These are phyloP conservation scores for Stevia rebaudiana DNA, from an alignment of 140 eudicot genomes.

Conservation along the genomic window DNA sequence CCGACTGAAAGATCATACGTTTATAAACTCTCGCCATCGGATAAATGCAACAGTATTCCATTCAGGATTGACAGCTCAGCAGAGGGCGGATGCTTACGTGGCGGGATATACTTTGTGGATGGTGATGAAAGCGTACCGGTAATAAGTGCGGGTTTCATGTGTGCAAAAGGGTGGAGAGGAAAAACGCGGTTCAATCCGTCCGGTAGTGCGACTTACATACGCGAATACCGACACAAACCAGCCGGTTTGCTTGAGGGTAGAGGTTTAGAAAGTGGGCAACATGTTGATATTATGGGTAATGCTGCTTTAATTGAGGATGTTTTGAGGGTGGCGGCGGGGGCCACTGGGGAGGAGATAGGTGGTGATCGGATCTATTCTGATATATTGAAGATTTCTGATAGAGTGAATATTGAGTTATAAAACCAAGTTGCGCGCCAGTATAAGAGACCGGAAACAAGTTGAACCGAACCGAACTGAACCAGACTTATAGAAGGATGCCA, in stretches of 20 bases:
- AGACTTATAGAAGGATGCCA: neutral
- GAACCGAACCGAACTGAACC: constrained; percentile 1
- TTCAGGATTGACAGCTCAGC: constrained; percentile 80
- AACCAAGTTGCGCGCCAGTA: neutral
- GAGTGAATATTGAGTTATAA: constrained; percentile 49
- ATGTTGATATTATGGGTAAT: constrained; percentile 87
- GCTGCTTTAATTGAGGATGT: constrained; percentile 76
- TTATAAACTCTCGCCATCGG: constrained; percentile 65
- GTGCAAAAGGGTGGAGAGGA: constrained; percentile 92
- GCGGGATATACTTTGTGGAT: constrained; percentile 74
- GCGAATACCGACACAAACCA: constrained; percentile 68
- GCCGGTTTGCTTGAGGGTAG: constrained; percentile 69
- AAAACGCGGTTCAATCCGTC: constrained; percentile 78
- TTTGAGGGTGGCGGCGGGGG: constrained; percentile 79
- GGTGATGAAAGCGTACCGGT: constrained; percentile 84
- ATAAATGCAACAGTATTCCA: constrained; percentile 59
- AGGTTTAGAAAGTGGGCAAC: constrained; percentile 73
- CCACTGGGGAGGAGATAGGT: constrained; percentile 51
- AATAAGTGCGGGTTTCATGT: constrained; percentile 82
- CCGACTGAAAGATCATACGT: constrained; percentile 85
- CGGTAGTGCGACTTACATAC: constrained; percentile 51
- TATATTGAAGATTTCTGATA: constrained; percentile 59
- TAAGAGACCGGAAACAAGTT: neutral
- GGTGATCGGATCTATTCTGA: constrained; percentile 67
- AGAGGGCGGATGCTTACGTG: constrained; percentile 47